Base-by-base conservation (phyloP, 805 yeast species). In the Candida sithepensis region DNA sequence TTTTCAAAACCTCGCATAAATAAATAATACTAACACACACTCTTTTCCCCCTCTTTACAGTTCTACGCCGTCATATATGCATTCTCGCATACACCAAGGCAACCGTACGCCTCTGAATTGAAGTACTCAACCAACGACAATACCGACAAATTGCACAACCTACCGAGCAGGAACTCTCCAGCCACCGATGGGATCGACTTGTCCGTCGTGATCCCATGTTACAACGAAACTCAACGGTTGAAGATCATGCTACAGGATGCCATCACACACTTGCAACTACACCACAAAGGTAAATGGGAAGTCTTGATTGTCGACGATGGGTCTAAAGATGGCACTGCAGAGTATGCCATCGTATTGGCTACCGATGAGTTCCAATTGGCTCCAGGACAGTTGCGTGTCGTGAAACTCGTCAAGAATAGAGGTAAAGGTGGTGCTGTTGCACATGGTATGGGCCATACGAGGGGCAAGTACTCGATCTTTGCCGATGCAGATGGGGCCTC, bases 401-500 rank as follows among this genome's bases (percentile, higher is more conserved):
- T 88, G n/a, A 75, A 74, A 54, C 74, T 94, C 52, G 78, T 68
- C 21, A 65, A 78, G 52, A 94, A 94, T 65, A 76, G 99, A 58
- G 99, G 99, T 22, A 92, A 92, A 69, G 95, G 95, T 32, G 97
- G 98, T 12, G 99, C 98, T 0, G 98, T 94, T 0, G 82, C 95
- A 16, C 97, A 92, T 66, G 99, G 99, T 6, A 69, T 94, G 65
- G 78, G 84, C 57, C 82, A 81, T 58, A 70, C 84, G 3, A 71
- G 88, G 39, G 99, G 98, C 12, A 64, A 73, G 47, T 84, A 78
- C 57, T 79, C 81, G 10, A 74, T 94, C 9, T 94, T 94, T 71
- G 98, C 96, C 1, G 99, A 94, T 68, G 99, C 98, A 1, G 99
- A 94, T 68, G 98, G 98, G 30, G 98, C 99, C 4, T 84, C 96